phyloP scores from a whole-genome alignment of 192 early-diverging fungal genomes.

The Glomus cerebriforme region DNA sequence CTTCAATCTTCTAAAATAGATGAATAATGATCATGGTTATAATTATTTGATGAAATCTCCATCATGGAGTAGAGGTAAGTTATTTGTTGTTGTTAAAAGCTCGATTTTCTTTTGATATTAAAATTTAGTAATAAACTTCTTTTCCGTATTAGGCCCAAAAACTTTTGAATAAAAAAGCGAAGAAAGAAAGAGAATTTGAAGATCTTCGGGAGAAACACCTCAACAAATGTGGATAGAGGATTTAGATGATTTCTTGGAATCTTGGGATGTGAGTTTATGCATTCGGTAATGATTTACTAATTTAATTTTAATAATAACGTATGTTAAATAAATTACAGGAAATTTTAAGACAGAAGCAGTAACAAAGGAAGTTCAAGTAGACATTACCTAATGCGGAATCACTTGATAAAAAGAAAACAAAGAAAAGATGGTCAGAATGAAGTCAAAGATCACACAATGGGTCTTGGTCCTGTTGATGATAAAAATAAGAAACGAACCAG shows the following conservation, averaged over 20 bases:
- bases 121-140: too few species aligned
- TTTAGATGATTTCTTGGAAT: conserved; percentile 74
- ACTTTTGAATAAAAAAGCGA: conserved; percentile 64
- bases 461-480: too few species aligned
- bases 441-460: too few species aligned
- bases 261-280: conserved; percentile 80
- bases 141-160: conserved; percentile 53
- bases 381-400: too few species aligned
- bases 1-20: too few species aligned
- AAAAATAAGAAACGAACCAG: too few species aligned
- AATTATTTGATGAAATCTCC: conserved; percentile 12
- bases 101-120: too few species aligned
- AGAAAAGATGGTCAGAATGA: too few species aligned
- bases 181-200: conserved; percentile 70
- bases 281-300: too few species aligned
- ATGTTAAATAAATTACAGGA: neutral
- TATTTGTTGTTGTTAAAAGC: too few species aligned
- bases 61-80: neutral
- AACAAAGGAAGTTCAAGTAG: neutral
- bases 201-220: conserved; percentile 61
- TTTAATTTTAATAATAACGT: too few species aligned
- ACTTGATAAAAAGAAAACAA: too few species aligned
- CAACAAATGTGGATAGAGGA: conserved; percentile 83
- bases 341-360: neutral
- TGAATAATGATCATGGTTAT: neutral